Base-by-base conservation (phyloP, 306 rosid species). In the Malus sieversii region DNA sequence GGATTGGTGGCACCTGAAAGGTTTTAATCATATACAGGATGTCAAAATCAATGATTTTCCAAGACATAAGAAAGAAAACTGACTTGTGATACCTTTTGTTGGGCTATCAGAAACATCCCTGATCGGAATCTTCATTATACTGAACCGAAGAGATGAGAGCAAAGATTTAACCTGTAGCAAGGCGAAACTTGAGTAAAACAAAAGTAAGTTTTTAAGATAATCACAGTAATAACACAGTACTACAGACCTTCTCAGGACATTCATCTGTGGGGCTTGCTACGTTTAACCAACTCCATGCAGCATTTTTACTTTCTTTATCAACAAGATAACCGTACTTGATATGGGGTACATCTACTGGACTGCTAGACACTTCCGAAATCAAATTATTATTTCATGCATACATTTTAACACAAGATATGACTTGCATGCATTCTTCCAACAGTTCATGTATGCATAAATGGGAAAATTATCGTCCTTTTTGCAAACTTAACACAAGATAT, bases 1-100 rank as follows among this genome's bases (percentile, higher is more conserved):
- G 97, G 98, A 72, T 84, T 83, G 70, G 70, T 78, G 52, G 98
- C 90, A 66, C 98, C 97, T 94, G 93, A 82, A 78, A 78, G 73
- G 65, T 77, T 75, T 77, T 87, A 90, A 68, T 65, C 44, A 65
- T 52, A 68, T 45, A 40, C 11, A 74, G 32, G 71, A 33, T 33
- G 57, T 80, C 64, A 77, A 38, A 80, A 82, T 60, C 63, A 76
- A 61, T 33, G 14, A 32, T 10, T 12, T 76, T 70, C 27, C 73
- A 71, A 89, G 92, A 27, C 66, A 59, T 19, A 75, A 35, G 53
- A 96, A 92, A 60, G 98, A 48, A 80, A 67, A 76, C 66, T 68
- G 13, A 29, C 80, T 53, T 42, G 46, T 71, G 27, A 66, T 80
- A 92, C 98, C 98, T 87, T 87, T 85, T 66, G 95, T 84, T 48